Evolutionary conservation across 2,329 filamentous ascomycete genomes (phyloP), one percentile per base, ranked within the genome.

Genomic region (Blastomyces percursus): DNA sequence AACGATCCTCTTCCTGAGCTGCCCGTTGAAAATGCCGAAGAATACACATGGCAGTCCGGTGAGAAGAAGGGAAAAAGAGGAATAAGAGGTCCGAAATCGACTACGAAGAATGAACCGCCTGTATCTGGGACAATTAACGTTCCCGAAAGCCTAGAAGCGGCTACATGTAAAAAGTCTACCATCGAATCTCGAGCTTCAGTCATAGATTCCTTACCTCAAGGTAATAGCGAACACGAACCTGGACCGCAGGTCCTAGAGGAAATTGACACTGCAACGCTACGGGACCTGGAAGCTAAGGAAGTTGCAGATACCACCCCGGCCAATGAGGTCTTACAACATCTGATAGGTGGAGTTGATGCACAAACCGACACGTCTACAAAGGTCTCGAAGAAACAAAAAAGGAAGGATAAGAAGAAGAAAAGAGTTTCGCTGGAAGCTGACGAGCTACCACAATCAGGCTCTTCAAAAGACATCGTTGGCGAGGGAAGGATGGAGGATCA

Each of bases 321-420:
- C 57, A 69, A 69, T 66, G 64, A 68, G 44, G 54, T 46, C 27
- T 38, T 64, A 67, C 64, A 64, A 68, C 67, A 66, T 67, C 50
- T 38, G 24, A 55, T 56, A 40, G 50, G 52, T 44, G 60, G 42
- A 55, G 32, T 32, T n/a, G 55, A 59, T 50, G 56, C 44, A 35
- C 62, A 61, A 51, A 60, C 52, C 54, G 38, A 60, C 50, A 58
- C 60, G 40, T 44, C 51, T 50, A 40, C 38, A 8, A 61, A 56
- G 14, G 59, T 68, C 42, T 59, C 21, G 12, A 71, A 67, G 61
- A 70, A 67, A 55, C 70, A 71, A 65, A 68, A 66, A 1, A 69
- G 67, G 63, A 71, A 71, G 50, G 67, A 69, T 12, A 70, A 66
- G 62, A 70, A 68, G 61, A 68, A 68, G 59, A 65, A 62, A 9